Conservation (phyloP, 306 rosid genomes). For the Hippophae gyantsensis region DNA sequence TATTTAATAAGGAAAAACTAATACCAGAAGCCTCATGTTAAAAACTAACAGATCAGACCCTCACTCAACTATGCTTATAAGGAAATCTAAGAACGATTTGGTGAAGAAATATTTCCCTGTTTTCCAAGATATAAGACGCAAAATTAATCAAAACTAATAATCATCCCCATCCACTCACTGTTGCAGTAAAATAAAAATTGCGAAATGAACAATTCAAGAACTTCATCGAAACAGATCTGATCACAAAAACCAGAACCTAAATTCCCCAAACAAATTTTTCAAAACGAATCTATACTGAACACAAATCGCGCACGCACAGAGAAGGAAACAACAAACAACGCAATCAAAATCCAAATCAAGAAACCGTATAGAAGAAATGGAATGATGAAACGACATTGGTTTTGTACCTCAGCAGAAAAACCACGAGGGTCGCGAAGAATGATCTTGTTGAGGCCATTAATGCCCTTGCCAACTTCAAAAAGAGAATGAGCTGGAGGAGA, state of each 20-base stretch:
- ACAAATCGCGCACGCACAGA: background rate
- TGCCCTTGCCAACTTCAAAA: conserved; percentile 40
- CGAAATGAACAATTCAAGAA: background rate
- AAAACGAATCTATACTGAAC: conserved; percentile 6
- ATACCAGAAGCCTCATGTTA: no score
- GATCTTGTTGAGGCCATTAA: conserved; percentile 51
- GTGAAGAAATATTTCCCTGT: no score
- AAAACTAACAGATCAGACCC: no score
- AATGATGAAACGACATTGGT: background rate
- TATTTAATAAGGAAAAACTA: no score
- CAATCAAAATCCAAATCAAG: background rate
- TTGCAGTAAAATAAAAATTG: background rate
- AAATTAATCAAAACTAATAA: background rate
- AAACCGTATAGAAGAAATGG: background rate
- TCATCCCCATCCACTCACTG: background rate
- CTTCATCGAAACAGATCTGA: conserved; percentile 4
- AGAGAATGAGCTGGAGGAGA: conserved; percentile 1
- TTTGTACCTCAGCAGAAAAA: conserved; percentile 31
- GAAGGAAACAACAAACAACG: background rate
- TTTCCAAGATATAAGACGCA: no score
- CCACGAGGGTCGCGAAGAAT: conserved; percentile 39
- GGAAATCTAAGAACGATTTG: no score
- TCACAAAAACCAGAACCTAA: background rate
- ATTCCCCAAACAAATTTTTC: background rate
- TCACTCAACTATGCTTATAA: no score